These are phyloP conservation scores for Ogataea henricii DNA, from an alignment of 805 yeast genomes.

Conservation along the genomic window DNA sequence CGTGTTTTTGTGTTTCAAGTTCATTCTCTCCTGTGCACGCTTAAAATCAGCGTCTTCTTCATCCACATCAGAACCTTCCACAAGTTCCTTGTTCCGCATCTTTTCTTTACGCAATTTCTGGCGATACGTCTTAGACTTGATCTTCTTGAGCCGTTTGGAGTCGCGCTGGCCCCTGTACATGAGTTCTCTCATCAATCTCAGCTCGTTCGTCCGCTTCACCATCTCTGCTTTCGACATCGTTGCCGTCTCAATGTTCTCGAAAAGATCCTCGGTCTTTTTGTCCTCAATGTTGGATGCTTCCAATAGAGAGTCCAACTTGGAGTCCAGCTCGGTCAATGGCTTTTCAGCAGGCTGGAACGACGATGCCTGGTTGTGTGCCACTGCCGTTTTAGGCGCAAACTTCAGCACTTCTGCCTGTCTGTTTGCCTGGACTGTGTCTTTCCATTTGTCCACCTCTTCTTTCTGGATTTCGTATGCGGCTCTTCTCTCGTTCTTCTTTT, in stretches of 20 bases:
- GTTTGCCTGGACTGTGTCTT: constrained; percentile 74
- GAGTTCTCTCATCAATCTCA: constrained; percentile 89
- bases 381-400: constrained; percentile 61
- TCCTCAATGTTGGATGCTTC: constrained; percentile 67
- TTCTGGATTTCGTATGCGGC: constrained; percentile 91
- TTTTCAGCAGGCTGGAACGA: constrained; percentile 53
- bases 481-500: constrained; percentile 78
- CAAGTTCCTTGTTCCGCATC: constrained; percentile 64
- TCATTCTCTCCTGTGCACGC: constrained; percentile 92
- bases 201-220: constrained; percentile 72
- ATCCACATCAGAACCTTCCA: constrained; percentile 57
- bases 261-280: constrained; percentile 75
- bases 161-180: constrained; percentile 94
- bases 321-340: constrained; percentile 64
- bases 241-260: constrained; percentile 84
- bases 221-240: constrained; percentile 80
- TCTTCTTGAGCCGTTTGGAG: constrained; percentile 89
- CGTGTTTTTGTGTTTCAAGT: constrained; percentile 83
- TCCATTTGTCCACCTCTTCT: constrained; percentile 87
- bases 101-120: constrained; percentile 85
- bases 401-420: constrained; percentile 82
- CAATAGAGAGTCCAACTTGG: constrained; percentile 60
- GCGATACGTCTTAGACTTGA: constrained; percentile 87
- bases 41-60: constrained; percentile 68
- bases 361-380: constrained; percentile 49